phyloP scores from a whole-genome alignment of 345 rosid genomes.

The Pistacia vera region DNA sequence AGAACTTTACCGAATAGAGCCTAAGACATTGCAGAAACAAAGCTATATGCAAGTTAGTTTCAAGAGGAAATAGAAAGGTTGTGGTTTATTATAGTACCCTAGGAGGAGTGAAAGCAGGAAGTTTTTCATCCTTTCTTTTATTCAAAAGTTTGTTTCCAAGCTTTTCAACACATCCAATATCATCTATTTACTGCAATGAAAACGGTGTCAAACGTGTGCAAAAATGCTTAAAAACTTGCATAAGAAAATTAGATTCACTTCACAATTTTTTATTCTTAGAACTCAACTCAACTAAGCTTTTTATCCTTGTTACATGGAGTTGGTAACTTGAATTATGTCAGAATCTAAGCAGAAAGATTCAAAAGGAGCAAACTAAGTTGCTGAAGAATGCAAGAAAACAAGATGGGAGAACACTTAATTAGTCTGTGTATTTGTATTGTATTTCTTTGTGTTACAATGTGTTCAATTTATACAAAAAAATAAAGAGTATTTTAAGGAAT shows the following conservation, averaged over 20 bases:
- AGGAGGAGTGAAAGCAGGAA: slow-evolving; percentile 78
- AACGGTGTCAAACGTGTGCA: slow-evolving; percentile 10
- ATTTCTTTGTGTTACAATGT: too few relatives aligned
- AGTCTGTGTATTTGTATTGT: too few relatives aligned
- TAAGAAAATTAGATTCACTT: not conserved
- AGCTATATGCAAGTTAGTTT: not conserved
- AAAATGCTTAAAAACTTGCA: not conserved
- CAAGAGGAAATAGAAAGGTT: not conserved
- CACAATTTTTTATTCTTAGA: not conserved
- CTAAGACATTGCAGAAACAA: not conserved
- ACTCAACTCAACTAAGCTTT: not conserved
- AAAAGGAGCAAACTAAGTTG: too few relatives aligned
- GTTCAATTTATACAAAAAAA: too few relatives aligned
- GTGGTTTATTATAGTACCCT: slow-evolving; percentile 38
- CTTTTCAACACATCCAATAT: slow-evolving; percentile 73
- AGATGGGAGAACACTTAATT: too few relatives aligned
- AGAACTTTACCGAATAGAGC: not conserved
- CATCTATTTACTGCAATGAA: slow-evolving; percentile 73
- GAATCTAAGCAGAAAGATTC: too few relatives aligned
- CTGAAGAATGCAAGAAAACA: too few relatives aligned
- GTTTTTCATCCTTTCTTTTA: slow-evolving; percentile 50
- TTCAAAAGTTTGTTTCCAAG: slow-evolving; percentile 71
- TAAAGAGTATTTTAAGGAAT: too few relatives aligned
- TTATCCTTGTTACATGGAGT: not conserved
- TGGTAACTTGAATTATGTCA: not conserved